Percentiles rank a stretch among this genome's conserved stretches.
These are phyloP conservation scores for Russula olivacea DNA, from an alignment of 768 basidiomycete species.

Conservation along the genomic window DNA sequence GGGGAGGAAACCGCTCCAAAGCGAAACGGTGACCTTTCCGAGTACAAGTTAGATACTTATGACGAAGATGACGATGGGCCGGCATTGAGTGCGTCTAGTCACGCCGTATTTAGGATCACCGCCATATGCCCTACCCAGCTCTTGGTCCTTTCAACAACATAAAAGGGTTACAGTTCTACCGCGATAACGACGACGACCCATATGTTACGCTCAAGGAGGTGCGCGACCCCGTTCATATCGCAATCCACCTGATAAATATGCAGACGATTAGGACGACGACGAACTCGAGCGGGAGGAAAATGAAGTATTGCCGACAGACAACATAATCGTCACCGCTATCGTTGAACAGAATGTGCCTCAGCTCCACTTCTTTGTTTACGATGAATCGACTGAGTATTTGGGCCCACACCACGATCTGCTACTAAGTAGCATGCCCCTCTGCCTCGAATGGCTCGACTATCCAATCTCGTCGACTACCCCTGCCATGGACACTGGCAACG, in stretches of 20 bases:
- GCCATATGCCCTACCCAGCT: slow-evolving; percentile 35
- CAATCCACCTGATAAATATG: slow-evolving; percentile 4
- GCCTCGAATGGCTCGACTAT: slow-evolving; percentile 98
- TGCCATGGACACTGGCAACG: slow-evolving; percentile 28
- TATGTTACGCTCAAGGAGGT: slow-evolving; percentile 96
- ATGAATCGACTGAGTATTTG: slow-evolving; percentile 84
- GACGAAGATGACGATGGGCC: slow-evolving; percentile 61
- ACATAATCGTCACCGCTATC: slow-evolving; percentile 87
- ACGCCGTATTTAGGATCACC: slow-evolving; percentile 11
- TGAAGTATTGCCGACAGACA: slow-evolving; percentile 84
- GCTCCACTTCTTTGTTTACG: slow-evolving; percentile 93
- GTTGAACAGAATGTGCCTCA: slow-evolving; percentile 96
- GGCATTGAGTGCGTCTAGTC: slow-evolving; percentile 30
- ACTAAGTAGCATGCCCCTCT: slow-evolving; percentile 95
- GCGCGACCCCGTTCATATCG: slow-evolving; percentile 28
- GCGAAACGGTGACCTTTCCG: slow-evolving; percentile 53
- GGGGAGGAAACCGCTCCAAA: slow-evolving; percentile 35
- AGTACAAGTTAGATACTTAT: slow-evolving; percentile 90
- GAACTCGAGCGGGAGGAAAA: slow-evolving; percentile 87
- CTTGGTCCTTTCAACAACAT: slow-evolving; percentile 89
- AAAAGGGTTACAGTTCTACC: slow-evolving; percentile 89
- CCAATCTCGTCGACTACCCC: slow-evolving; percentile 54
- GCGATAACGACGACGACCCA: slow-evolving; percentile 89
- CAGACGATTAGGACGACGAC: slow-evolving; percentile 49
- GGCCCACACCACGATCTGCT: slow-evolving; percentile 98